Conservation (phyloP, 2,329 filamentous ascomycete genomes). For the Dactylellina haptotyla region DNA sequence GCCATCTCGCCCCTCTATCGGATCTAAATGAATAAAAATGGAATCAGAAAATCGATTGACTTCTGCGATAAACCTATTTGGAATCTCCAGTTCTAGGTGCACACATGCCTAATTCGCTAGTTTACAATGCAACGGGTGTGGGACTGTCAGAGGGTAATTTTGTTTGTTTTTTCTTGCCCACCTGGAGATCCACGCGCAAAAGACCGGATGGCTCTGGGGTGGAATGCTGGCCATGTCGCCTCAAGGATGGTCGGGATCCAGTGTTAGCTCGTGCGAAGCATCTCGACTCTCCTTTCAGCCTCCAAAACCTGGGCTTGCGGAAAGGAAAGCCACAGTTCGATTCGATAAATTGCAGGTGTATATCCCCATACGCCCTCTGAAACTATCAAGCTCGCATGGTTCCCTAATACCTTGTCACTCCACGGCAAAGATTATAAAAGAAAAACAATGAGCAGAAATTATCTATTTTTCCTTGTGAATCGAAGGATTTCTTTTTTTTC, state of each 20-base stretch:
- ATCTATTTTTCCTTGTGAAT: conserved; percentile 12
- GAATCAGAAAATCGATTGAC: conserved; percentile 39
- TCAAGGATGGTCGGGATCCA: conserved; percentile 23
- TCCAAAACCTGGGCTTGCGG: conserved; percentile 40
- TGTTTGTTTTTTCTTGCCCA: conserved; percentile 41
- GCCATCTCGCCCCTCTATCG: conserved; percentile 12
- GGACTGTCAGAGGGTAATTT: conserved; percentile 40
- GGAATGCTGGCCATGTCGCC: conserved; percentile 35
- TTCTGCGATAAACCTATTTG: conserved; percentile 49
- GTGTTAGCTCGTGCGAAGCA: conserved; percentile 45
- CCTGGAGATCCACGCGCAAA: conserved; percentile 49
- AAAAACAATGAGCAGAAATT: conserved; percentile 31
- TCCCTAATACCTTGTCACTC: conserved; percentile 49
- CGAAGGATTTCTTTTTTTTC: neutral
- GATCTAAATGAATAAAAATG: conserved; percentile 19
- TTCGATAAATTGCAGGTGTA: conserved; percentile 53
- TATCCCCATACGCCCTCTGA: conserved; percentile 52
- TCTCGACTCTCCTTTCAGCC: conserved; percentile 53
- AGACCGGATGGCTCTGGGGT: conserved; percentile 53
- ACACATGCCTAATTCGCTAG: conserved; percentile 53
- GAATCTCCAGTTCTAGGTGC: conserved; percentile 44
- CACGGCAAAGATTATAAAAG: conserved; percentile 47
- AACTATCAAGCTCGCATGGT: conserved; percentile 54
- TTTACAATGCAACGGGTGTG: conserved; percentile 50
- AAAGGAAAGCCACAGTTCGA: conserved; percentile 54